Conservation (phyloP, 257 asterid species). For the Rhazya stricta region DNA sequence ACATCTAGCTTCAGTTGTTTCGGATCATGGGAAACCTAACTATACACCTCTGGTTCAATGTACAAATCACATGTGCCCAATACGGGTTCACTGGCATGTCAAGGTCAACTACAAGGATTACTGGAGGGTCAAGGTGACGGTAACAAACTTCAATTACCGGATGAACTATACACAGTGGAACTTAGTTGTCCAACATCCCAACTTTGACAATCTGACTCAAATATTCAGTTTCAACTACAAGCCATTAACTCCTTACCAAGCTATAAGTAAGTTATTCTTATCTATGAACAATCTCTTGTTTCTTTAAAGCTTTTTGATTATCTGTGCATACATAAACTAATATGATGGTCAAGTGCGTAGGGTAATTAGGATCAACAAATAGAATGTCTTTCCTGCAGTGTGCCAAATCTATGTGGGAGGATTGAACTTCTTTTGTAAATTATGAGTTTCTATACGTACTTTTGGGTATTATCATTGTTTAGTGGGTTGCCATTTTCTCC, state of each 20-base stretch:
- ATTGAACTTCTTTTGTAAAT: neutral
- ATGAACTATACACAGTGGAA: slow-evolving; percentile 80
- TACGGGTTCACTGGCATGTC: slow-evolving; percentile 88
- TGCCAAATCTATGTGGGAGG: neutral
- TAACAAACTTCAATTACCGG: slow-evolving; percentile 75
- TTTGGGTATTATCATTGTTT: neutral
- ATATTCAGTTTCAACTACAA: slow-evolving; percentile 84
- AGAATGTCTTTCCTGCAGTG: neutral
- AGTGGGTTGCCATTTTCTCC: neutral
- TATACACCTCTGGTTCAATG: slow-evolving; percentile 75
- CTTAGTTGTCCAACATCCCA: slow-evolving; percentile 86
- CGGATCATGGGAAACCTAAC: slow-evolving; percentile 46
- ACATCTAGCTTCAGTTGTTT: slow-evolving; percentile 66
- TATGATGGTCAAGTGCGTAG: neutral
- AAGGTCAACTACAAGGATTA: slow-evolving; percentile 75
- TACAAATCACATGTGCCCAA: slow-evolving; percentile 84
- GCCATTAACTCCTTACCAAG: slow-evolving; percentile 58
- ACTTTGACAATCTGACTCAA: slow-evolving; percentile 78
- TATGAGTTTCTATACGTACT: neutral
- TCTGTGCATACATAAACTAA: neutral
- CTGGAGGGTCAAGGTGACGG: slow-evolving; percentile 80
- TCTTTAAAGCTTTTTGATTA: neutral
- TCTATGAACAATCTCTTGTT: neutral
- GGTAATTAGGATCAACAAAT: neutral
- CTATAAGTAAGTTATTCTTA: slow-evolving; percentile 56